A percentile compares a stretch with the other conserved stretches of the same genome.
Evolutionary conservation across 2,329 filamentous ascomycete genomes (phyloP).

Genomic region (Dactylellina cionopaga): DNA sequence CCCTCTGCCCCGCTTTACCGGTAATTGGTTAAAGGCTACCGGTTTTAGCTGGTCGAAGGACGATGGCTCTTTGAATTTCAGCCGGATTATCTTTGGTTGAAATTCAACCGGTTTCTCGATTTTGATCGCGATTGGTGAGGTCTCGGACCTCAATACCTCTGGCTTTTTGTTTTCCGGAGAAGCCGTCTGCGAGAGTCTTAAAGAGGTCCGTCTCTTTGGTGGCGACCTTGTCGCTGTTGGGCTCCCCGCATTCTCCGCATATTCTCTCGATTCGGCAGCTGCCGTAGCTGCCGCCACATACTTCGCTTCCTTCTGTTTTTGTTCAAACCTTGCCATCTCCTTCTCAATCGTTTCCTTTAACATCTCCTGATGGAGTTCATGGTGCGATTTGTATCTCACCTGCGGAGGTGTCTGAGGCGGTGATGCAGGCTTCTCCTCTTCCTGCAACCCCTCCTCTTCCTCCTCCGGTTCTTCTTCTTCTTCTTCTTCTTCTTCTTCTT

Average conservation of each 20-base stretch:
- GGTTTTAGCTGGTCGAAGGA: conserved; percentile 1
- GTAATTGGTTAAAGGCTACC: not conserved
- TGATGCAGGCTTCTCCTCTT: conserved; percentile 11
- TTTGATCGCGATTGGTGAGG: not conserved
- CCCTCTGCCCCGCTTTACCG: conserved; percentile 32
- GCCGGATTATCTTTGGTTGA: conserved; percentile 33
- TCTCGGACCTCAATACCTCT: not conserved
- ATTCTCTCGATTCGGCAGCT: not conserved
- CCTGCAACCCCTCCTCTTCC: not conserved
- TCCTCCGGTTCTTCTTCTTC: not conserved
- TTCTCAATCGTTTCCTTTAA: conserved; percentile 22
- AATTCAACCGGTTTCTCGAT: not conserved
- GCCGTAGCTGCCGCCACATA: not conserved
- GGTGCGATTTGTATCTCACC: conserved; percentile 12
- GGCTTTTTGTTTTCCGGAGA: conserved; percentile 21
- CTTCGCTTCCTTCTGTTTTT: not conserved
- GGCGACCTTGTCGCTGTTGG: not conserved
- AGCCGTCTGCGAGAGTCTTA: conserved; percentile 3
- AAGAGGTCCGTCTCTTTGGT: conserved; percentile 1
- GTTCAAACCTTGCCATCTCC: conserved; percentile 21
- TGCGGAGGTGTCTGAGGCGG: conserved; percentile 37
- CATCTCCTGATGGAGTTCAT: conserved; percentile 11
- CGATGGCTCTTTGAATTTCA: conserved; percentile 26
- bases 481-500: not conserved
- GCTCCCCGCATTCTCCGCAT: not conserved